phyloP scores from a whole-genome alignment of 1,139 yeast species.

The Yamadazyma epiphylla region DNA sequence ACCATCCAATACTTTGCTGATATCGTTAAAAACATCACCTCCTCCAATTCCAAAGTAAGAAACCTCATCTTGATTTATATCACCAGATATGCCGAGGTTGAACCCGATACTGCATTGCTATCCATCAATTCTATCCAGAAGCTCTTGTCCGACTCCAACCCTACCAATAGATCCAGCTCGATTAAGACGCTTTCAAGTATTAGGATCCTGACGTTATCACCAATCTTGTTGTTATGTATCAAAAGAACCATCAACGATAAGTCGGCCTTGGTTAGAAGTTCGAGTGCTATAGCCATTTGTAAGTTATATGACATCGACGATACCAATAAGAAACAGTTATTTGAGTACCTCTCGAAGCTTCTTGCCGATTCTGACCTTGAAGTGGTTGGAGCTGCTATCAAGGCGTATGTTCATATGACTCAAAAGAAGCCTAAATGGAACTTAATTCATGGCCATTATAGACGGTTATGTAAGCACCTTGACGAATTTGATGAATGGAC shows the following conservation, averaged over 20 bases:
- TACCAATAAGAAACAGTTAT: conserved; percentile 33
- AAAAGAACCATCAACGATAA: conserved; percentile 68
- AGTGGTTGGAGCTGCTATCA: conserved; percentile 71
- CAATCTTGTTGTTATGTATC: conserved; percentile 72
- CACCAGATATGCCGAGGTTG: conserved; percentile 73
- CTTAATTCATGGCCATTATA: conserved; percentile 67
- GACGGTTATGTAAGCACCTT: conserved; percentile 56
- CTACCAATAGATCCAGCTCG: conserved; percentile 67
- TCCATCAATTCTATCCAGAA: conserved; percentile 92
- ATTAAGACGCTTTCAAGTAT: conserved; percentile 80
- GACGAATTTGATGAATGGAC: conserved; percentile 71
- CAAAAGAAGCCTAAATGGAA: conserved; percentile 52
- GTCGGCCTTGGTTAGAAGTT: conserved; percentile 73
- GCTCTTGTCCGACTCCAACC: conserved; percentile 64
- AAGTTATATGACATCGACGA: conserved; percentile 52
- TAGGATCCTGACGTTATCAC: conserved; percentile 72
- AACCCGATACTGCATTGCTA: conserved; percentile 83
- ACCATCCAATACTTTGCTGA: conserved; percentile 72
- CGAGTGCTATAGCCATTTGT: conserved; percentile 74
- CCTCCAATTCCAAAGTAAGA: conserved; percentile 63
- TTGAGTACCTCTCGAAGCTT: conserved; percentile 48
- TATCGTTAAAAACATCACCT: conserved; percentile 83
- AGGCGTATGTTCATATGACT: conserved; percentile 47
- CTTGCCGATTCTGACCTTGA: conserved; percentile 59
- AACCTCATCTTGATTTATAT: conserved; percentile 78